Base-by-base conservation (phyloP, 768 basidiomycete species). In the Hygrocybe coccinea region DNA sequence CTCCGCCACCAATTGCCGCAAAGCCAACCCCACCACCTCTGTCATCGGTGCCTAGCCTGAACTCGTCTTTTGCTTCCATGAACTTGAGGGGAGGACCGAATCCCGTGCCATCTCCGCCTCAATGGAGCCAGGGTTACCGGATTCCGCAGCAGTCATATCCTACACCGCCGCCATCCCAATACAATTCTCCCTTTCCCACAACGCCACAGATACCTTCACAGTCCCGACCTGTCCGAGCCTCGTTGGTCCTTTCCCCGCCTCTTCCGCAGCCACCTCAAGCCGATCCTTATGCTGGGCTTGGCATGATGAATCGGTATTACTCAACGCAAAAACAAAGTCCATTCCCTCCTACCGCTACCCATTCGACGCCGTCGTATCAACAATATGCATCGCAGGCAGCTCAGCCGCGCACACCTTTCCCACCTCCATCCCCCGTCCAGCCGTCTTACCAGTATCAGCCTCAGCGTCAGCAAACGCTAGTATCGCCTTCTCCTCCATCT, bases 21-120 rank as follows among this genome's bases (percentile, higher is more conserved):
- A 80, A 75, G 60, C 84, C 83, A 7, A 78, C 80, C 10, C 64
- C 73, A 2, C 76, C 78, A 5, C 76, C 76, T 15, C 78, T 76
- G 0, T 69, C 74, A 51, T 60, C 71, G 5, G 60, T 65, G n/a
- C 65, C 76, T 45, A 71, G 71, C 19, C 50, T 83, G 22, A 80
- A 80, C 58, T 72, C 74, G 5, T 74, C 81, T 0, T 82, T 89
- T 61, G 74, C 80, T 1, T 76, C 79, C 1, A 79, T 89, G 80
- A 82, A 65, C 58, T 50, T 87, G 46, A 70, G 73, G 39, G 61
- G 61, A 60, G 22, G 65, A 65, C 71, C 69, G 34, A 60, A 55
- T n/a, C 67, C 59, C 37, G 61, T 60, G 61, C 56, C 66, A 45
- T 63, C 71, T 55, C 53, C 60, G 12, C 53, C 58, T 50, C 66